Base-by-base conservation (phyloP, 2,329 filamentous ascomycete species). In the Ophiostoma ips region DNA sequence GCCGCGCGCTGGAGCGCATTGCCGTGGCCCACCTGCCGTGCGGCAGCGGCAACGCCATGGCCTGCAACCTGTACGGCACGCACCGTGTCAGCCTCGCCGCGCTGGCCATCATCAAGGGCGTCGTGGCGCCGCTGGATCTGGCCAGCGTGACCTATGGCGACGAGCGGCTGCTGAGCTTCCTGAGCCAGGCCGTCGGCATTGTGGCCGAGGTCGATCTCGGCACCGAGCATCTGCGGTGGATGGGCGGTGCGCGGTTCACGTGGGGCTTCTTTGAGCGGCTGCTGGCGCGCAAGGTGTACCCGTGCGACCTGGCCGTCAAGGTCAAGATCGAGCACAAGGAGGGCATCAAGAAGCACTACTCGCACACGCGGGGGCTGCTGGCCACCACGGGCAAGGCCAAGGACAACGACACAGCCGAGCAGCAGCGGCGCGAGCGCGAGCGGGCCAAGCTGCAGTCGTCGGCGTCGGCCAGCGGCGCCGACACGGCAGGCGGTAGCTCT, bases 41-140 rank as follows among this genome's bases (percentile, higher is more conserved):
- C 61, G 92, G 92, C 13, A 92, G 86, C 46, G 92, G 92, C 6
- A 98, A 98, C 64, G 92, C 87, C 19, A 84, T 96, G 80, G 85
- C 86, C 55, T 82, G 84, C 68, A 96, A 95, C 63, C 68, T 94
- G 44, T 87, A 87, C 57, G 92, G 90, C 5, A 89, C 88, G 1
- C 76, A 83, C 55, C 80, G 77, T 55, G 76, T 84, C 9, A 84
- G 80, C 53, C 64, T 86, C 43, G 87, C 89, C 0, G 87, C 90
- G 1, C 69, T 96, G 53, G 82, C 80, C 21, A 81, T 95, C 44
- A 77, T 95, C 60, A 98, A 98, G 64, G 90, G 88, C 11, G 68
- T 90, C 13, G 75, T 81, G n/a, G 92, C 83, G 11, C 81, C 87
- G 0, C 64, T 98, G 49, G 92, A 98, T 62, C 70, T 98, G 18